phyloP scores from a whole-genome alignment of 768 basidiomycete species.

The Tephrocybe sp. region DNA sequence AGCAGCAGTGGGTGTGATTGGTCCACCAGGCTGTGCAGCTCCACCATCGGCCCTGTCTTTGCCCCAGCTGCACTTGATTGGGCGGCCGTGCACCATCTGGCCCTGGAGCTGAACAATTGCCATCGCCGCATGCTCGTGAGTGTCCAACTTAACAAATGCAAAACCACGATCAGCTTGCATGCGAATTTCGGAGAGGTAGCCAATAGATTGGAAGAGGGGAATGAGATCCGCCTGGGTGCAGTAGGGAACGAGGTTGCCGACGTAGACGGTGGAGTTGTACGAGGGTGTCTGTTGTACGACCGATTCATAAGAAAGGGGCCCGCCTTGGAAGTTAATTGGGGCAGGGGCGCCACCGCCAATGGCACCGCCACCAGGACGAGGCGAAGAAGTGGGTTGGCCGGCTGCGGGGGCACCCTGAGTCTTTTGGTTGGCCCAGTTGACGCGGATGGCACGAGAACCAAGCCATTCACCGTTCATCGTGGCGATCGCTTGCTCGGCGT shows the following conservation, averaged over 20 bases:
- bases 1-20: conserved; percentile 59
- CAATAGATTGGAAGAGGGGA: conserved; percentile 97
- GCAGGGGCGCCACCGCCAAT: conserved; percentile 71
- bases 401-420: conserved; percentile 68
- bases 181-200: conserved; percentile 97
- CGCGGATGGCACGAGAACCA: conserved; percentile 95
- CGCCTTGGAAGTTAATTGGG: conserved; percentile 89
- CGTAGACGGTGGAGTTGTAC: conserved; percentile 96
- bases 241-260: conserved; percentile 97
- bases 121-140: conserved; percentile 97
- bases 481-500: conserved; percentile 98
- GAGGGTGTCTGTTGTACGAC: conserved; percentile 92
- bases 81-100: conserved; percentile 94
- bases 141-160: conserved; percentile 98
- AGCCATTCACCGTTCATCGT: conserved; percentile 99
- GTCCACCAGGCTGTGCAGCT: conserved; percentile 46
- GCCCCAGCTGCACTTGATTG: conserved; percentile 99
- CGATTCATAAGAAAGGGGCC: conserved; percentile 88
- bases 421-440: conserved; percentile 99
- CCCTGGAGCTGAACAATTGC: conserved; percentile 97
- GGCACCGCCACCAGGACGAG: conserved; percentile 47
- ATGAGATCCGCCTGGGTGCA: conserved; percentile 97
- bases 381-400: conserved; percentile 27
- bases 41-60: conserved; percentile 87
- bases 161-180: conserved; percentile 99